phyloP scores from a whole-genome alignment of 148 eudicot genomes.

The Salicornia ramosissima region DNA sequence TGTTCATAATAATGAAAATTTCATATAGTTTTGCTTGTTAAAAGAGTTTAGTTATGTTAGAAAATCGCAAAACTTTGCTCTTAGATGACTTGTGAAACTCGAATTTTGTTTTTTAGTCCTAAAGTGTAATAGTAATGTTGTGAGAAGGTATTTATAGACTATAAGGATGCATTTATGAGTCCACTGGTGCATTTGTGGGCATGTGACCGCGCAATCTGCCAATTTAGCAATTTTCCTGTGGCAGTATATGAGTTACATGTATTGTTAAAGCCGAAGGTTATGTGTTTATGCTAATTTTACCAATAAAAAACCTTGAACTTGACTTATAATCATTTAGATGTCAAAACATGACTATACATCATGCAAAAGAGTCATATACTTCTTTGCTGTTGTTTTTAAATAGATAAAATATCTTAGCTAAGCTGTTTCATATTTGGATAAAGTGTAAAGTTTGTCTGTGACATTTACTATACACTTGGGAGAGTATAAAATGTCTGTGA shows the following conservation, averaged over 20 bases:
- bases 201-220: too few species aligned
- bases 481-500: background rate
- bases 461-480: background rate
- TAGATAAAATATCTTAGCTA: too few species aligned
- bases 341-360: background rate
- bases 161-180: too few species aligned
- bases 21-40: too few species aligned
- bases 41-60: background rate
- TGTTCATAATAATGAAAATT: too few species aligned
- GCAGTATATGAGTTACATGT: background rate
- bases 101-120: background rate
- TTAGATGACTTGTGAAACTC: background rate
- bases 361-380: background rate
- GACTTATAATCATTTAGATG: background rate
- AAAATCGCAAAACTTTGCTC: background rate
- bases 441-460: too few species aligned
- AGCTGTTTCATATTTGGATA: too few species aligned
- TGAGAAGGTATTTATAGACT: background rate
- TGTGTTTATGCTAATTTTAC: background rate
- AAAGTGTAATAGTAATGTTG: background rate
- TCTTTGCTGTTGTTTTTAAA: background rate
- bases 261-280: background rate
- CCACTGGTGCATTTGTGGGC: too few species aligned
- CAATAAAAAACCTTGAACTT: background rate
- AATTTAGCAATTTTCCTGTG: too few species aligned